Percentiles rank a stretch among this genome's conserved stretches.
These are phyloP conservation scores for Blastocladiella britannica DNA, from an alignment of 192 early-diverging fungal genomes.

Conservation along the genomic window DNA sequence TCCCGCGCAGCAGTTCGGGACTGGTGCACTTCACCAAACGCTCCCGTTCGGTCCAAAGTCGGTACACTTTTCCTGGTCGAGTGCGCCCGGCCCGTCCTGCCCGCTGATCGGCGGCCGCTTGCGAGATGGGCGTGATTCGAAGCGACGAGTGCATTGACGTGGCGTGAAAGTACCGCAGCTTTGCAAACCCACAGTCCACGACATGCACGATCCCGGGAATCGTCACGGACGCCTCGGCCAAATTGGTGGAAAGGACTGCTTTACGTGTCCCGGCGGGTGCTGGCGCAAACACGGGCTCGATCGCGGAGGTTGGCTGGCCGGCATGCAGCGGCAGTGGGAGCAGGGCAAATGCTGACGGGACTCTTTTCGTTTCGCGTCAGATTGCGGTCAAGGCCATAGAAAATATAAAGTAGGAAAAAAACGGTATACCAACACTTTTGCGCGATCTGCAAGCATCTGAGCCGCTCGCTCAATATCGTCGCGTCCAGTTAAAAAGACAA, in stretches of 20 bases:
- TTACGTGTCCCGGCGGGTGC: slow-evolving; percentile 38
- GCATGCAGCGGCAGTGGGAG: slow-evolving; percentile 45
- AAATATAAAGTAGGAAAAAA: background rate
- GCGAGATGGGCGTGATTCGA: slow-evolving; percentile 18
- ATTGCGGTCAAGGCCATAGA: slow-evolving; percentile 12
- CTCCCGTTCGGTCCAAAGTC: slow-evolving; percentile 23
- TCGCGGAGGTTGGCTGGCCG: slow-evolving; percentile 43
- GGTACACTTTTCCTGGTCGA: slow-evolving; percentile 25
- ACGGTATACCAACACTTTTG: background rate
- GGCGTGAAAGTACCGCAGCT: too few relatives aligned
- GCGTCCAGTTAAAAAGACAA: slow-evolving; percentile 48
- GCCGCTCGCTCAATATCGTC: slow-evolving; percentile 56
- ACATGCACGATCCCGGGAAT: slow-evolving; percentile 57
- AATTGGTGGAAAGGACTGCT: slow-evolving; percentile 72
- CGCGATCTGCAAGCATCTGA: slow-evolving; percentile 26
- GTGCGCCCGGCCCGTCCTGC: slow-evolving; percentile 25
- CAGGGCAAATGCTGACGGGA: too few relatives aligned
- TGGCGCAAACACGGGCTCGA: slow-evolving; percentile 40
- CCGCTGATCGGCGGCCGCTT: slow-evolving; percentile 22
- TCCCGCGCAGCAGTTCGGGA: slow-evolving; percentile 12
- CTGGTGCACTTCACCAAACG: slow-evolving; percentile 8
- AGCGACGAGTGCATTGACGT: too few relatives aligned
- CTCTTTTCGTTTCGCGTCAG: too few relatives aligned
- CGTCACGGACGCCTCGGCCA: slow-evolving; percentile 67
- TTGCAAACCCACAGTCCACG: slow-evolving; percentile 61